phyloP scores from a whole-genome alignment of 2,329 filamentous ascomycete genomes.

The Colletotrichum cereale region DNA sequence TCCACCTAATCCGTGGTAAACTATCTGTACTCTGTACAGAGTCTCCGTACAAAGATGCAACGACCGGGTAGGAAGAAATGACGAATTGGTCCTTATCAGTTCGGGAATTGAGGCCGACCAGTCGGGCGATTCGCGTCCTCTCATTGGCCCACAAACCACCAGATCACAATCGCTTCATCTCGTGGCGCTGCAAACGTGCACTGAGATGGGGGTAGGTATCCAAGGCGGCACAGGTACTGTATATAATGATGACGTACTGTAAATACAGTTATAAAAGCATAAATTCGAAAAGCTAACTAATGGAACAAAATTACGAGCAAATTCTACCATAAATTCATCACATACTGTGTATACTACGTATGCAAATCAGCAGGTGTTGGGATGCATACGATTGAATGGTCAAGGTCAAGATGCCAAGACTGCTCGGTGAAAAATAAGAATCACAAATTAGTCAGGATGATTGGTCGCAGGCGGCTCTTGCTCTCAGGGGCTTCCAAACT shows the following conservation, averaged over 20 bases:
- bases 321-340: too few species aligned
- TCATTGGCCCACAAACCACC: slow-evolving; percentile 22
- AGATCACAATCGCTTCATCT: slow-evolving; percentile 14
- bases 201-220: too few species aligned
- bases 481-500: slow-evolving; percentile 20
- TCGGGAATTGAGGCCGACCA: background rate
- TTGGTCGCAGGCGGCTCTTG: slow-evolving; percentile 11
- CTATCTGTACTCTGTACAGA: too few species aligned
- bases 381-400: slow-evolving; percentile 24
- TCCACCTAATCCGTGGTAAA: slow-evolving; percentile 5
- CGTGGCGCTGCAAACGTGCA: slow-evolving; percentile 31
- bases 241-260: too few species aligned
- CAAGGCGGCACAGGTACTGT: too few species aligned
- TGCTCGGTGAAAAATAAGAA: background rate
- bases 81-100: slow-evolving; percentile 20
- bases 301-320: too few species aligned
- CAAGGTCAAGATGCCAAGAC: background rate
- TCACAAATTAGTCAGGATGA: background rate
- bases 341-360: too few species aligned
- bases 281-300: too few species aligned
- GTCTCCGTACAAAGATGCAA: too few species aligned
- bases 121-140: background rate
- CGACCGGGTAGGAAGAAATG: background rate
- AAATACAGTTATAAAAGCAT: too few species aligned
- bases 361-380: too few species aligned